A percentile compares a stretch with the other conserved stretches of the same genome.
phyloP scores from a whole-genome alignment of 2,329 filamentous ascomycete species.

The Trichoderma polysporum region DNA sequence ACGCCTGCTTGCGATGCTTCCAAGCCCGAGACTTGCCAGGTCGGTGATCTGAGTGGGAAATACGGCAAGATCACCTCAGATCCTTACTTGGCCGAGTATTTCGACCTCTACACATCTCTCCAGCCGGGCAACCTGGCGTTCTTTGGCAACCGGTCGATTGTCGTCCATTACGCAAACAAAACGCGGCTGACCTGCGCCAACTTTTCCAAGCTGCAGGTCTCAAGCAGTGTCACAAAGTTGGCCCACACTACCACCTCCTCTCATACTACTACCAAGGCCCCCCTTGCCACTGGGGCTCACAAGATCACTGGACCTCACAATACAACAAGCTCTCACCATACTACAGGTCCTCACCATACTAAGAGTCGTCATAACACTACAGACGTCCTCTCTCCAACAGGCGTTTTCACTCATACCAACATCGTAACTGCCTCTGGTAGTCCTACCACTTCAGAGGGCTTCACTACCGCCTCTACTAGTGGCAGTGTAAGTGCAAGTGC shows the following conservation, averaged over 20 bases:
- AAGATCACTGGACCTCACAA: neutral
- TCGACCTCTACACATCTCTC: conserved; percentile 59
- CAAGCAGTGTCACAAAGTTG: neutral
- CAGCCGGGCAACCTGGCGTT: conserved; percentile 51
- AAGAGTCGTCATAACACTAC: neutral
- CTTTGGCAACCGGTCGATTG: conserved; percentile 64
- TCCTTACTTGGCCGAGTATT: conserved; percentile 51
- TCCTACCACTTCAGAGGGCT: neutral
- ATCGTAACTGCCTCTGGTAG: neutral
- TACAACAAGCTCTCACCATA: neutral
- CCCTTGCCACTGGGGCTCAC: neutral
- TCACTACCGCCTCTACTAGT: neutral
- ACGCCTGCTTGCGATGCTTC: conserved; percentile 57
- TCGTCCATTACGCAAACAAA: conserved; percentile 63
- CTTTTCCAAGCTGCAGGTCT: conserved; percentile 41
- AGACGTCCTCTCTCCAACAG: neutral
- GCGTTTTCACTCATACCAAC: neutral
- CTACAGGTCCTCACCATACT: neutral
- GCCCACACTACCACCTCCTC: neutral
- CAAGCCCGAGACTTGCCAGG: conserved; percentile 65
- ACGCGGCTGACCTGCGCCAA: conserved; percentile 66
- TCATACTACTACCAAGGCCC: neutral
- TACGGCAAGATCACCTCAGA: conserved; percentile 59
- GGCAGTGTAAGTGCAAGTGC: neutral
- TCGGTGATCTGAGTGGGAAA: conserved; percentile 76